Evolutionary conservation across 2,329 filamentous ascomycete genomes (phyloP).

Genomic region (Colletotrichum karsti): DNA sequence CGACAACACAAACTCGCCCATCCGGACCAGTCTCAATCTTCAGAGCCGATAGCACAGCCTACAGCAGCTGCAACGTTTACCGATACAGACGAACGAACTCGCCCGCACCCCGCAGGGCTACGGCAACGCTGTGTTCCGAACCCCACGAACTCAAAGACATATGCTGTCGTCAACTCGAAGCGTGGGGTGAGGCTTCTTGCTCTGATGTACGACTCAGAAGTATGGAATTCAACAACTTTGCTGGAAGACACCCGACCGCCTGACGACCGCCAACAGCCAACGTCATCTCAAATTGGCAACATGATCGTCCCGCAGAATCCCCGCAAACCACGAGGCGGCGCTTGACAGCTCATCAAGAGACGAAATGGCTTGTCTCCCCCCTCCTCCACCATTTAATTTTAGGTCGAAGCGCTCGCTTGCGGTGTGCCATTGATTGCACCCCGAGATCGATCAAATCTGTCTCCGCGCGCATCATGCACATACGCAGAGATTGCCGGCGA

Average conservation of each 20-base stretch:
- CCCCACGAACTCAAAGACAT: background rate
- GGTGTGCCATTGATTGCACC: background rate
- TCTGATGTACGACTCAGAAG: background rate
- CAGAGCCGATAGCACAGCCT: background rate
- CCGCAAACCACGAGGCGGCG: constrained; percentile 25
- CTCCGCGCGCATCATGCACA: constrained; percentile 5
- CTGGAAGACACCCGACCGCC: background rate
- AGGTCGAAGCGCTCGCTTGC: background rate
- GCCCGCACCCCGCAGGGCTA: background rate
- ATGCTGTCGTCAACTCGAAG: background rate
- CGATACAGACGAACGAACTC: background rate
- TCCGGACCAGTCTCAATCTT: constrained; percentile 6
- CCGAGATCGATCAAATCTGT: constrained; percentile 10
- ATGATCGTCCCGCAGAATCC: constrained; percentile 24
- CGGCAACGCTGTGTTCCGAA: background rate
- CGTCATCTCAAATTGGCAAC: constrained; percentile 14
- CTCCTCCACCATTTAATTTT: constrained; percentile 1
- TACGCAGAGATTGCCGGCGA: constrained; percentile 14
- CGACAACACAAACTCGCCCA: constrained; percentile 3
- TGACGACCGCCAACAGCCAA: background rate
- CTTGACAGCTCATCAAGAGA: constrained; percentile 21
- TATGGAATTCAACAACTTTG: background rate
- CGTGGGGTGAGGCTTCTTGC: background rate
- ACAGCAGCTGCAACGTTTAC: background rate
- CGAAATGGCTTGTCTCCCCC: constrained; percentile 2